These are phyloP conservation scores for Solanum bukasovii DNA, from an alignment of 257 asterid genomes.

Conservation along the genomic window DNA sequence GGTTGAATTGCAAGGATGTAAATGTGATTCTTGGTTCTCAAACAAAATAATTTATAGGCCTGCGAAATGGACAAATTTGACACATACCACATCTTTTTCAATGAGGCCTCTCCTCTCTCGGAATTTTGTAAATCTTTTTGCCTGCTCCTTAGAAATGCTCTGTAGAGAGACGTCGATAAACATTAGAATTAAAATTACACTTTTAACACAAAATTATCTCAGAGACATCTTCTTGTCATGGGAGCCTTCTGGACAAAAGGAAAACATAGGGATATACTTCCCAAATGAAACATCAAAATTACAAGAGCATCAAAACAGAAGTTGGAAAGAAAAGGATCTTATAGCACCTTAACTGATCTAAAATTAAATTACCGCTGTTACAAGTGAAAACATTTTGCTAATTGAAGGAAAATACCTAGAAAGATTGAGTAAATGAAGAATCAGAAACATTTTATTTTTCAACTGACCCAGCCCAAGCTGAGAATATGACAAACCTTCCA, in stretches of 20 bases:
- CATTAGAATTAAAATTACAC: background rate
- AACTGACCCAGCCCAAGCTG: background rate
- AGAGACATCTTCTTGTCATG: background rate
- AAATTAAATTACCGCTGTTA: background rate
- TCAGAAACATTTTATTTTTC: background rate
- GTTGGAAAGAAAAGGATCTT: background rate
- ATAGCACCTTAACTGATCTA: background rate
- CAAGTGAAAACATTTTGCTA: background rate
- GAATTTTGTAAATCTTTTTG: conserved; percentile 85
- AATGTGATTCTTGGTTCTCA: background rate
- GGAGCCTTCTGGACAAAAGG: background rate
- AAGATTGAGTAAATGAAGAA: background rate
- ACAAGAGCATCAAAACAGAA: background rate
- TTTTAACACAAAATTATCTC: background rate
- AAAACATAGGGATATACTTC: background rate
- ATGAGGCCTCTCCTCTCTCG: conserved; percentile 98
- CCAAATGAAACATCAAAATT: background rate
- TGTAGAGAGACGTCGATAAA: conserved; percentile 8
- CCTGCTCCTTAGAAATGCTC: conserved; percentile 82
- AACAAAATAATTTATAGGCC: background rate
- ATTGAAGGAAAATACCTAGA: background rate
- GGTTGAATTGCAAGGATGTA: background rate
- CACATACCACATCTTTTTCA: conserved; percentile 94
- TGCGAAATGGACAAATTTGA: background rate
- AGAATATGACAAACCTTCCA: conserved; percentile 69